Evolutionary conservation across 1,284 basidiomycete species (phyloP), one percentile per base, ranked within the genome.

Genomic region (Lentinula novae-zelandiae): DNA sequence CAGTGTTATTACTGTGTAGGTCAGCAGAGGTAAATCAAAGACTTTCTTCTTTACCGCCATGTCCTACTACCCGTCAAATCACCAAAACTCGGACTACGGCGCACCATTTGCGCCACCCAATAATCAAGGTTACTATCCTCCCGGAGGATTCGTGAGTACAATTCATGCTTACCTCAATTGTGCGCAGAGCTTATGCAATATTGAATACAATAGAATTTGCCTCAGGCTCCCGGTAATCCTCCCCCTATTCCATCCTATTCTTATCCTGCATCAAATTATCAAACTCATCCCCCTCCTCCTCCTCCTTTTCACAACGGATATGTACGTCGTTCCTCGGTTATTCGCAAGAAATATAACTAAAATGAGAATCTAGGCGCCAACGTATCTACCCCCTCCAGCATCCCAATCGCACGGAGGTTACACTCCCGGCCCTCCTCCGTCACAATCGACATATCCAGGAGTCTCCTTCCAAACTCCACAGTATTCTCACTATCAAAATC

Each of bases 371-470:
- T 2, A 58, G 57, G 31, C 38, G 4, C 49, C 57, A 5, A 39
- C 57, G 15, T 58, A 58, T 31, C 34, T 58, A 5, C 46, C 57
- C 2, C 57, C 56, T 57, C 56, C 54, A 7, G 12, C 44, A 34
- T 56, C 44, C 13, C 20, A 39, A 34, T 39, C 36, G 13, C 22
- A 50, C 15, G 31, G 40, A 10, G 64, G 64, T 38, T 61, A 65
- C 40, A 60, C 65, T 36, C 42, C 61, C 6, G 67, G 67, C 31
- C 63, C 63, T 5, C 66, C 66, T 27, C 60, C 63, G 5, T 31
- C 44, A 12, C 55, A 42, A 34, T 55, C 52, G 7, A 36, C 36
- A 10, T 59, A 54, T 36, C 50, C 58, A 57, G 51, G 53, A 34
- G 38, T 9, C 13, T 40, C 53, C 46, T 44, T 20, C 6, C 56